Evolutionary conservation across 108 stramenopile species (phyloP).

Genomic region (Schizochytrium sp.): DNA sequence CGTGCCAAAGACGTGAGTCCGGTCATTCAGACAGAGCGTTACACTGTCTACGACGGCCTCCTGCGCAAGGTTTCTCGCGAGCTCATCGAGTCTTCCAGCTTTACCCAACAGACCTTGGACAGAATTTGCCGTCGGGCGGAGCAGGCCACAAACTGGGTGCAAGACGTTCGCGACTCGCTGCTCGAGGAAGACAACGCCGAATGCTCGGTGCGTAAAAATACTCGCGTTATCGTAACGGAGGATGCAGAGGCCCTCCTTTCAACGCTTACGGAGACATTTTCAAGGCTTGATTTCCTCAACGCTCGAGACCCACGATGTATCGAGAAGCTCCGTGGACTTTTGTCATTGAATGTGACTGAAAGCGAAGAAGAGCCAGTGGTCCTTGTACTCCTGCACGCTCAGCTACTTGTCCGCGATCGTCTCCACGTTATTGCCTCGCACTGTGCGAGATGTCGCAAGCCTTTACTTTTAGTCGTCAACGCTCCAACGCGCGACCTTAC

Average conservation of each 20-base stretch:
- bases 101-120: neutral
- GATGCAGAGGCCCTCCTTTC: neutral
- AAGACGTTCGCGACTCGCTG: neutral
- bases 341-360: neutral
- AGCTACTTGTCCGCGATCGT: neutral
- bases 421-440: neutral
- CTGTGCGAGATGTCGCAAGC: neutral
- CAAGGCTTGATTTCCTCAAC: neutral
- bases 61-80: neutral
- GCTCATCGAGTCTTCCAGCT: neutral
- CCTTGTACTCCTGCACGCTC: constrained; percentile 7
- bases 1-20: constrained; percentile 13
- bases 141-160: neutral
- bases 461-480: constrained; percentile 3
- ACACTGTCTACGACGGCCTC: neutral
- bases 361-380: neutral
- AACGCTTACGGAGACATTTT: neutral
- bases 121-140: neutral
- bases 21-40: neutral
- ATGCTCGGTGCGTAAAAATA: neutral
- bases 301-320: constrained; percentile 1
- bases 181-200: neutral
- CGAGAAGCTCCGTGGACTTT: neutral
- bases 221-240: neutral
- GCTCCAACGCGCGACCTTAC: constrained; percentile 12